These are phyloP conservation scores for Haematococcus sp. DNA, from an alignment of 139 green algal genomes.

Conservation along the genomic window DNA sequence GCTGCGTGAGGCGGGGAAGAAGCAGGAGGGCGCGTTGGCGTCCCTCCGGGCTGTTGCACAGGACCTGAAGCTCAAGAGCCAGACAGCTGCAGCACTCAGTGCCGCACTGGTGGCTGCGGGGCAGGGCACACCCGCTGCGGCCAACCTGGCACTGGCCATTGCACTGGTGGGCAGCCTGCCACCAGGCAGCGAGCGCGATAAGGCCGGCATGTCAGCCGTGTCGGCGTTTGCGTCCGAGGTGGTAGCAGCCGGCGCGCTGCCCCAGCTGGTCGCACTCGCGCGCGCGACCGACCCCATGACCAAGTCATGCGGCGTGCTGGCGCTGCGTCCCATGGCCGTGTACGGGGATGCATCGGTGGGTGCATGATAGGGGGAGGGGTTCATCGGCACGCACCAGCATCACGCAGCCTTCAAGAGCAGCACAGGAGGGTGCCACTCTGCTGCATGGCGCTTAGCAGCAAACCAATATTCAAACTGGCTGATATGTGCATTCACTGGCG, in stretches of 20 bases:
- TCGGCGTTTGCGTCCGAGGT: constrained; percentile 4
- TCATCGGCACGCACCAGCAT: no score
- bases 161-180: background rate
- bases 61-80: constrained; percentile 8
- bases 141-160: background rate
- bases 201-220: background rate
- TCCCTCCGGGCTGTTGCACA: constrained; percentile 3
- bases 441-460: no score
- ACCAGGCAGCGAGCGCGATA: constrained; percentile 13
- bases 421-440: no score
- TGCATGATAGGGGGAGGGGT: no score
- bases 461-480: no score
- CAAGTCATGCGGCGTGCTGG: constrained; percentile 12
- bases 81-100: background rate
- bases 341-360: background rate
- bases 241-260: background rate
- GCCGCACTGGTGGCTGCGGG: background rate
- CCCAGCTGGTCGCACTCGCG: background rate
- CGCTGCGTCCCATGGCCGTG: constrained; percentile 3
- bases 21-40: background rate
- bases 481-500: background rate
- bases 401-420: no score
- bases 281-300: background rate
- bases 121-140: background rate
- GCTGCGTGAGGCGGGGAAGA: constrained; percentile 1